phyloP scores from a whole-genome alignment of 257 asterid genomes.

The Lantana camara region DNA sequence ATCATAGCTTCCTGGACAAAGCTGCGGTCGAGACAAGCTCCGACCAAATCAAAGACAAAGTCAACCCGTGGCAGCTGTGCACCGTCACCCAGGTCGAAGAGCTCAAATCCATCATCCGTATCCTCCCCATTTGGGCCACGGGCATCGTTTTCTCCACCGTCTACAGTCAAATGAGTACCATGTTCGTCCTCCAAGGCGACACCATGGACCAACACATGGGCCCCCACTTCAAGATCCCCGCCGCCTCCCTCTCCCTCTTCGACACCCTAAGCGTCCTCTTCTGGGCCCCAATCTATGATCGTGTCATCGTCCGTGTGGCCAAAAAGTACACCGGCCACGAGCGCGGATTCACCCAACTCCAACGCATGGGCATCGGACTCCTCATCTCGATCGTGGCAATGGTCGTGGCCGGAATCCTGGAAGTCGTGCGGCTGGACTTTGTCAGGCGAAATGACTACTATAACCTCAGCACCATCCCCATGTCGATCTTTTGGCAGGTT shows the following conservation, averaged over 20 bases:
- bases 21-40: conserved; percentile 67
- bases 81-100: conserved; percentile 90
- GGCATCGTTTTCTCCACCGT: conserved; percentile 78
- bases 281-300: conserved; percentile 72
- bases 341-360: conserved; percentile 82
- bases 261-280: conserved; percentile 80
- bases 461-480: conserved; percentile 53
- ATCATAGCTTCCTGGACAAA: conserved; percentile 72
- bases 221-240: conserved; percentile 70
- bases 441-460: conserved; percentile 52
- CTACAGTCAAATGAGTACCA: conserved; percentile 83
- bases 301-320: conserved; percentile 45
- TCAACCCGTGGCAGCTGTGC: conserved; percentile 73
- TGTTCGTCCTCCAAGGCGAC: conserved; percentile 87
- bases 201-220: conserved; percentile 75
- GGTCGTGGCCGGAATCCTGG: conserved; percentile 63
- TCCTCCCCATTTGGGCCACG: conserved; percentile 84
- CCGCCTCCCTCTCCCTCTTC: conserved; percentile 78
- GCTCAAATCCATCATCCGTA: conserved; percentile 59
- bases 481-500: conserved; percentile 88
- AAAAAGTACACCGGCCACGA: conserved; percentile 60
- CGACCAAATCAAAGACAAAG: conserved; percentile 32
- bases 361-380: conserved; percentile 80
- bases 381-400: conserved; percentile 61
- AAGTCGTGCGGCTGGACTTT: conserved; percentile 56